Evolutionary conservation across 208 protist species (phyloP), one percentile per base, ranked within the genome.

Genomic region (Vickermania spadyakhi): DNA sequence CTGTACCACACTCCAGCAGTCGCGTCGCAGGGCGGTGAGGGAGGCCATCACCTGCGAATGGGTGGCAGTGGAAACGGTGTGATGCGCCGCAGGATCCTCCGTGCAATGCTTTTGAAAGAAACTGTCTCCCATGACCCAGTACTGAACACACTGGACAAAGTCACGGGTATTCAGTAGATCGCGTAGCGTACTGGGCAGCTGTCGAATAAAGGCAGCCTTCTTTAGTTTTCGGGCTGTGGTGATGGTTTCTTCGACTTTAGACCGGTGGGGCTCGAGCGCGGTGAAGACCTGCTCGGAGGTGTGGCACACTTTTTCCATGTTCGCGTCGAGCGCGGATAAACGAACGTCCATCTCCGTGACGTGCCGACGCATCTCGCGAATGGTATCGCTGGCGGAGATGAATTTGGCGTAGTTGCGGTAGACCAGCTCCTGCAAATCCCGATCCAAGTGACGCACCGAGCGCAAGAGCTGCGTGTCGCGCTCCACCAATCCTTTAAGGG

Each of bases 361-460:
- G 66, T 88, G 89, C 58, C 81, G 72, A 30, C 82, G 76, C 89
- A 97, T 94, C 53, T 94, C 84, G 31, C 88, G 86, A 57, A 99
- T 99, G n/a, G 96, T 98, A 64, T 98, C 97, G 1, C 93, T 98
- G 5, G 97, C 96, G 41, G 84, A 96, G 65, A 99, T 98, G 70
- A 99, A 99, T 64, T 98, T 98, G 60, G 97, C 95, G 75, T 99
- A 99, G 80, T 99, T 99, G 28, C 97, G 94, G 79, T 99, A 99
- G 2, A 99, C 98, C n/a, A 99, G 70, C 59, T 96, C 98, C 72
- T 98, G 97, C 78, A 99, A 84, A 66, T 98, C 96, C 18, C 62
- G 80, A 58, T 99, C 97, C 1, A 99, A 69, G 21, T 61, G 68
- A 3, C 81, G 77, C 31, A 89, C 81, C 28, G 66, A 77, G 28